Evolutionary conservation across 1,139 yeast genomes (phyloP), one percentile per base, ranked within the genome.

Genomic region (Saccharomyces uvarum): DNA sequence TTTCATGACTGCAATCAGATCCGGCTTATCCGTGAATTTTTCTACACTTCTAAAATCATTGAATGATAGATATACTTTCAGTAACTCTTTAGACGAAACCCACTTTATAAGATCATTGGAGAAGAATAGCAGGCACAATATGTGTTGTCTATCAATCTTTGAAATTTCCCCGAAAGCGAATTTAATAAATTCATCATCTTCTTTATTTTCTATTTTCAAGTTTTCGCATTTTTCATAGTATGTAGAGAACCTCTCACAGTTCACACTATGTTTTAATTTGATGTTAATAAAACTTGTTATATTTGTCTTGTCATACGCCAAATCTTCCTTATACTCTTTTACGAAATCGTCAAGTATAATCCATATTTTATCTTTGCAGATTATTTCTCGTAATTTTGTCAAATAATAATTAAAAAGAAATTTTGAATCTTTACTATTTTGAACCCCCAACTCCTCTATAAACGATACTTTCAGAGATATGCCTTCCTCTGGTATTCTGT

Each of bases 31-130:
- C 1, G 61, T 42, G 3, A 42, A 53, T 21, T 48, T 48, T 32
- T 68, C 69, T 4, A 68, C 57, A 7, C 58, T 57, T 19, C 53
- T 51, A 51, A 67, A 69, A 55, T 68, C 72, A 53, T 65, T 64
- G 49, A 58, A 58, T 9, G 59, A 49, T 47, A 56, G 50, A 46
- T 49, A 61, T 26, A 53, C 49, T 2, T 58, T 55, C 9, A 59
- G 57, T 41, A 56, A 32, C 31, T 57, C 56, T 4, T 54, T 53
- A 19, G 50, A 28, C 7, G 59, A 57, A 49, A 55, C 29, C 31
- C 49, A 49, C 6, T 31, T 49, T 14, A 47, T 46, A 16, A 52
- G 32, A 27, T 48, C 52, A 4, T 52, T 53, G 14, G 53, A 53
- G n/a, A 62, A 50, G 14, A 67, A 55, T 32, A 64, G 50, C 7